Percentiles rank a stretch among this genome's conserved stretches.
Evolutionary conservation across 768 basidiomycete genomes (phyloP).

Genomic region (Leccinum variicolor): DNA sequence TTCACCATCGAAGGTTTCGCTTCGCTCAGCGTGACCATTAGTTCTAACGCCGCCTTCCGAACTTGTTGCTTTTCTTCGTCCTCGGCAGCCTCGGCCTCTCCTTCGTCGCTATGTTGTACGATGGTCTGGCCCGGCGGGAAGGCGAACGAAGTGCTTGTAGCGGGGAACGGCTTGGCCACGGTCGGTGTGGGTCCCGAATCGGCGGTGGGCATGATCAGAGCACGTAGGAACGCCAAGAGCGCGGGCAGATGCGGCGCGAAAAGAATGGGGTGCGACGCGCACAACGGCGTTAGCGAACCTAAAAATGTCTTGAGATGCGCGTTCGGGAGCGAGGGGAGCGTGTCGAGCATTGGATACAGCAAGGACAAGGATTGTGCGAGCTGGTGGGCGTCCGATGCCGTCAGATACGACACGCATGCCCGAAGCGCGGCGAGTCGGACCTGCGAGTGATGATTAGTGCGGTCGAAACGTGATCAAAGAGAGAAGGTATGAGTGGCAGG

Average conservation of each 20-base stretch:
- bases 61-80: slow-evolving; percentile 69
- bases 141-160: slow-evolving; percentile 33
- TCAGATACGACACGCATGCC: slow-evolving; percentile 67
- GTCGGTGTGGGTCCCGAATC: slow-evolving; percentile 55
- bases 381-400: slow-evolving; percentile 56
- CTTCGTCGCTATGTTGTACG: slow-evolving; percentile 18
- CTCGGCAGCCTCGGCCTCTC: slow-evolving; percentile 39
- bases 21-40: slow-evolving; percentile 81
- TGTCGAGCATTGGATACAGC: slow-evolving; percentile 71
- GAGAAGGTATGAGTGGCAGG: background rate
- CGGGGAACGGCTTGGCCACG: slow-evolving; percentile 43
- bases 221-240: slow-evolving; percentile 66
- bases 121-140: slow-evolving; percentile 36
- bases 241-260: slow-evolving; percentile 70
- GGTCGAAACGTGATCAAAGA: background rate
- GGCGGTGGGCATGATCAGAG: slow-evolving; percentile 63
- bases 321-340: slow-evolving; percentile 57
- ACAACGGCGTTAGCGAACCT: slow-evolving; percentile 65
- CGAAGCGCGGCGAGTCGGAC: slow-evolving; percentile 72
- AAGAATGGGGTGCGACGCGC: slow-evolving; percentile 61
- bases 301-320: slow-evolving; percentile 63
- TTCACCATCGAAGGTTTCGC: slow-evolving; percentile 67
- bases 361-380: slow-evolving; percentile 58
- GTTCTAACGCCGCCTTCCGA: slow-evolving; percentile 72
- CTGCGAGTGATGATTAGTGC: slow-evolving; percentile 30